Percentiles rank a stretch among this genome's conserved stretches.
Conservation (phyloP, 108 stramenopile genomes). For the Cylindrotheca closterium region DNA sequence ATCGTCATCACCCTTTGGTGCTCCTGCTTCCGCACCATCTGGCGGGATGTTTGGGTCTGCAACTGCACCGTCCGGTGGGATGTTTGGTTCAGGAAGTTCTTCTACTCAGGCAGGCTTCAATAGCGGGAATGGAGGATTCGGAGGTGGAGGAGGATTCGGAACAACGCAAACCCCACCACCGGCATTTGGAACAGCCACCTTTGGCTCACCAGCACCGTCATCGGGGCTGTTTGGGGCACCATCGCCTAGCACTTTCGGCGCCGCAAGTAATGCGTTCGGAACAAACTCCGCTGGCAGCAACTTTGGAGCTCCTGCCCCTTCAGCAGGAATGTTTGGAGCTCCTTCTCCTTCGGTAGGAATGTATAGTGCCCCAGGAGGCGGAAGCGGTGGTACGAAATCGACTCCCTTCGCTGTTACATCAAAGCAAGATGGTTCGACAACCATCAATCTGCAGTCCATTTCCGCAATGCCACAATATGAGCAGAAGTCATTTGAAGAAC, state of each 20-base stretch:
- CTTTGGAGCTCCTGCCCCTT: slow-evolving; percentile 54
- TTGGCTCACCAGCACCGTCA: slow-evolving; percentile 52
- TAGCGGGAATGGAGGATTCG: slow-evolving; percentile 5
- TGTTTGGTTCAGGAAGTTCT: slow-evolving; percentile 41
- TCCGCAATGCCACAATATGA: slow-evolving; percentile 86
- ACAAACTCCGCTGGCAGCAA: slow-evolving; percentile 28
- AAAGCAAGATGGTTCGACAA: slow-evolving; percentile 62
- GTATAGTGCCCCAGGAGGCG: slow-evolving; percentile 46
- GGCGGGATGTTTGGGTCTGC: slow-evolving; percentile 50
- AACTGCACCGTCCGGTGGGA: slow-evolving; percentile 20
- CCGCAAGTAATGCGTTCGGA: slow-evolving; percentile 23
- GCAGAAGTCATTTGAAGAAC: slow-evolving; percentile 87
- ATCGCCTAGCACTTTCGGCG: slow-evolving; percentile 35
- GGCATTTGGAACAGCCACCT: slow-evolving; percentile 31
- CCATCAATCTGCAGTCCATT: slow-evolving; percentile 81
- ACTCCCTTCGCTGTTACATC: slow-evolving; percentile 54
- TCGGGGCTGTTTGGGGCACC: slow-evolving; percentile 56
- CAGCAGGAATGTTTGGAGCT: slow-evolving; percentile 52
- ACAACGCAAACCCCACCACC: slow-evolving; percentile 29
- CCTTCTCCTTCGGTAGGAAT: slow-evolving; percentile 24
- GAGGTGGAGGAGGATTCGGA: slow-evolving; percentile 41
- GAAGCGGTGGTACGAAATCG: slow-evolving; percentile 44
- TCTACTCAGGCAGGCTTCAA: slow-evolving; percentile 27
- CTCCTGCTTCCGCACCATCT: slow-evolving; percentile 35
- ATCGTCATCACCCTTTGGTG: slow-evolving; percentile 24